These are phyloP conservation scores for Nannizzia gypsea DNA, from an alignment of 2,329 filamentous ascomycete genomes.

Conservation along the genomic window DNA sequence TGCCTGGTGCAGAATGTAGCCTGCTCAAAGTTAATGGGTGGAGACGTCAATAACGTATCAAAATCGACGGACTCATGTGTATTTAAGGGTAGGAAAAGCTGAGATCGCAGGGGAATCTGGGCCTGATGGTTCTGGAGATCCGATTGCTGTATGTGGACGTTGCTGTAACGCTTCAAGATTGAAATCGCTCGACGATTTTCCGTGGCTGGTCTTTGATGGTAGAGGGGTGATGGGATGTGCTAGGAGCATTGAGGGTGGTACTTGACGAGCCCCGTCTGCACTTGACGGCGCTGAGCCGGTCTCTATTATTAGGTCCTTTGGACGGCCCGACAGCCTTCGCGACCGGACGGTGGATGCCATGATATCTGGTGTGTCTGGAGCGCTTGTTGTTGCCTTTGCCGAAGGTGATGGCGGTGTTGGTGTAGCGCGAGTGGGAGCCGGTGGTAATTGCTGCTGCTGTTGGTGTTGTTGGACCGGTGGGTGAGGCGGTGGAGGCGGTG, in stretches of 20 bases:
- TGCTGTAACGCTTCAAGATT: not conserved
- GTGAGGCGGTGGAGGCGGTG: constrained; percentile 12
- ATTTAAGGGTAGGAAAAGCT: constrained; percentile 32
- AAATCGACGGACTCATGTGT: constrained; percentile 32
- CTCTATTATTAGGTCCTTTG: constrained; percentile 80
- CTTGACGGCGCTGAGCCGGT: constrained; percentile 39
- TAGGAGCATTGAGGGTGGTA: constrained; percentile 19
- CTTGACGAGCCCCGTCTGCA: constrained; percentile 19
- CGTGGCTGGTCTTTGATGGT: constrained; percentile 14
- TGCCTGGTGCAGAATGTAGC: constrained; percentile 30
- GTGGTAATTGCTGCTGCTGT: constrained; percentile 11
- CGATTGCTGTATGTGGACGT: constrained; percentile 14
- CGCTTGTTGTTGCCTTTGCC: constrained; percentile 15
- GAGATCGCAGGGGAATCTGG: constrained; percentile 33
- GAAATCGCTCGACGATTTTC: not conserved
- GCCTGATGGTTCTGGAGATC: constrained; percentile 26
- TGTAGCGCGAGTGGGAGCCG: constrained; percentile 16
- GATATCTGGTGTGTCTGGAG: constrained; percentile 20
- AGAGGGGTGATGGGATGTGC: constrained; percentile 19
- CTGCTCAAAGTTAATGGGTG: constrained; percentile 25
- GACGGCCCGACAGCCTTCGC: constrained; percentile 65
- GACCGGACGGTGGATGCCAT: constrained; percentile 51
- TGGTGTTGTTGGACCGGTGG: constrained; percentile 15
- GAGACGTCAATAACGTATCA: constrained; percentile 21
- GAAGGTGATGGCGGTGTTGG: constrained; percentile 7